phyloP scores from a whole-genome alignment of 176 grass and related monocot genomes.

The Carex littledalei region DNA sequence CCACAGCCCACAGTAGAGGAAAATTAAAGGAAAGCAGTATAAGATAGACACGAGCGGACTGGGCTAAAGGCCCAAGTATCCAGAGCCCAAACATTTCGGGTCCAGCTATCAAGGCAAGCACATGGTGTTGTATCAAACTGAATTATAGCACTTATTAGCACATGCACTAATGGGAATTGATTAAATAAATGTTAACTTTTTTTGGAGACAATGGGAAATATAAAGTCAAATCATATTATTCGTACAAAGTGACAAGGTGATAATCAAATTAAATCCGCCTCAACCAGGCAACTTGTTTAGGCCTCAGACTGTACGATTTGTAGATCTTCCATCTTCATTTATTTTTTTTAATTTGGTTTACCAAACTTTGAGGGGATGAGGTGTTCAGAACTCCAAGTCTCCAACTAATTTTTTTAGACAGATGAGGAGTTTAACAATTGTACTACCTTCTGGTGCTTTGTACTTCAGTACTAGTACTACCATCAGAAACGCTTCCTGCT shows the following conservation, averaged over 20 bases:
- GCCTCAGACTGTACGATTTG: neutral
- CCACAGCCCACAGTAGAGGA: no score
- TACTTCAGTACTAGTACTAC: slow-evolving; percentile 19
- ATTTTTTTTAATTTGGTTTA: neutral
- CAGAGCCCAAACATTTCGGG: neutral
- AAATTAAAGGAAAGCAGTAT: no score
- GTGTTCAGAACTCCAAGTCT: neutral
- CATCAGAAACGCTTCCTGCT: neutral
- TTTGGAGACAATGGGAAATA: neutral
- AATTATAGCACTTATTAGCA: neutral
- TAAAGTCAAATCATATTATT: neutral
- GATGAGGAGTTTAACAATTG: neutral
- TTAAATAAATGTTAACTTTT: neutral
- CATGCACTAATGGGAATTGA: neutral
- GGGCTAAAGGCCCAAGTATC: no score
- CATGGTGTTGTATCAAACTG: neutral
- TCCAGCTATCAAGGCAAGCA: neutral
- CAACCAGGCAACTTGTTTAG: neutral
- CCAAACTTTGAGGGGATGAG: neutral
- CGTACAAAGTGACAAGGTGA: neutral
- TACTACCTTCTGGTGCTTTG: slow-evolving; percentile 22
- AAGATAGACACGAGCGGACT: no score
- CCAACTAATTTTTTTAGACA: neutral
- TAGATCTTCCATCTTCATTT: neutral
- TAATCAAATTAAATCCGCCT: neutral